A percentile compares a stretch with the other conserved stretches of the same genome.
Evolutionary conservation across 495 filamentous ascomycete genomes (phyloP).

Genomic region (Glonium stellatum): DNA sequence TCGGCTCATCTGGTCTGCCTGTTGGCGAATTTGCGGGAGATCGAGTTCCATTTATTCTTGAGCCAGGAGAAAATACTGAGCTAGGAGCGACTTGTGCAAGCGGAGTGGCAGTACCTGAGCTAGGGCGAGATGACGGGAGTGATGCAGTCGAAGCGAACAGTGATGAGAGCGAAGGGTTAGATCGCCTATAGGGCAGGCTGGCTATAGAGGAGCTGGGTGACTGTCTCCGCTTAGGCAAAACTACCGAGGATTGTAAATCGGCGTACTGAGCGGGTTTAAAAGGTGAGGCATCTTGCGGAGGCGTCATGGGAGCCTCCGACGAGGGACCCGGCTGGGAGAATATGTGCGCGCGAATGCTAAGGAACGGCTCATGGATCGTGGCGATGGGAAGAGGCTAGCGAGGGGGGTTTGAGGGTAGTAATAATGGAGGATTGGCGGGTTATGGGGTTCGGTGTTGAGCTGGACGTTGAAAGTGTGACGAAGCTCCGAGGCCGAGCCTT

Average conservation of each 20-base stretch:
- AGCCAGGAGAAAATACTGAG: constrained; percentile 35
- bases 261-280: constrained; percentile 55
- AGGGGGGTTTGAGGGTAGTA: not conserved
- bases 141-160: constrained; percentile 40
- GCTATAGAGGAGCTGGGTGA: constrained; percentile 43
- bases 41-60: constrained; percentile 24
- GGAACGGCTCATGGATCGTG: constrained; percentile 19
- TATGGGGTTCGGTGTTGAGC: not conserved
- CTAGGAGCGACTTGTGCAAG: constrained; percentile 25
- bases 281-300: constrained; percentile 54
- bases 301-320: constrained; percentile 48
- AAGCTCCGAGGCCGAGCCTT: not conserved
- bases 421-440: not conserved
- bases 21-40: constrained; percentile 13
- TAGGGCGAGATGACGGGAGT: constrained; percentile 29
- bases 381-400: not conserved
- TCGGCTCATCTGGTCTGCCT: constrained; percentile 49
- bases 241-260: constrained; percentile 46
- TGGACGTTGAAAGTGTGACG: constrained; percentile 1
- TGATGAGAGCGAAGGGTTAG: constrained; percentile 38
- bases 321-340: constrained; percentile 13
- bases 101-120: constrained; percentile 34
- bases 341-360: constrained; percentile 16
- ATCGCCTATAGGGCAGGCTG: constrained; percentile 36
- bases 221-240: constrained; percentile 47